phyloP scores from a whole-genome alignment of 2,329 filamentous ascomycete species.

The Aspergillus melleus region DNA sequence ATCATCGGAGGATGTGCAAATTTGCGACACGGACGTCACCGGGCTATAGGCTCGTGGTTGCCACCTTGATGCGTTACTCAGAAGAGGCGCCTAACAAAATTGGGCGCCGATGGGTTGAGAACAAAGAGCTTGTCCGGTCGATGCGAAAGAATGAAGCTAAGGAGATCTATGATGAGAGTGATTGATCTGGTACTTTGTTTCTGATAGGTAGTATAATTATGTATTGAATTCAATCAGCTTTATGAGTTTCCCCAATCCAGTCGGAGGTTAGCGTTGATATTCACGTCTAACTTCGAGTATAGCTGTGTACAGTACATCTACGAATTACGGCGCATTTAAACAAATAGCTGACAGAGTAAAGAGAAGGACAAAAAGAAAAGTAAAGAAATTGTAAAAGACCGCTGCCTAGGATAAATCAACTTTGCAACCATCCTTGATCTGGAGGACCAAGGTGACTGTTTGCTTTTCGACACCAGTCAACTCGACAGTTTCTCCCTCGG shows the following conservation, averaged over 20 bases:
- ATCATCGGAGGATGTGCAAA: neutral
- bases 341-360: no score
- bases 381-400: no score
- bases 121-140: neutral
- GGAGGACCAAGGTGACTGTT: neutral
- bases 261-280: no score
- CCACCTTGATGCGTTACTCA: neutral
- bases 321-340: no score
- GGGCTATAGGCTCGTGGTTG: neutral
- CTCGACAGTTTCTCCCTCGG: neutral
- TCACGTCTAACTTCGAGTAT: no score
- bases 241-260: no score
- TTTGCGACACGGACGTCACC: neutral
- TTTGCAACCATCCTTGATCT: neutral
- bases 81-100: neutral
- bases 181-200: neutral
- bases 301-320: no score
- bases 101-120: neutral
- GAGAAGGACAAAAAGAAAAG: no score
- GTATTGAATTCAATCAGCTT: no score
- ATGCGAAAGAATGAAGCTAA: neutral
- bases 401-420: neutral
- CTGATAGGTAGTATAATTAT: no score
- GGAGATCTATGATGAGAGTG: neutral
- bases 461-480: neutral